Base-by-base conservation (phyloP, 345 rosid genomes). In the Raphanus raphanistrum region DNA sequence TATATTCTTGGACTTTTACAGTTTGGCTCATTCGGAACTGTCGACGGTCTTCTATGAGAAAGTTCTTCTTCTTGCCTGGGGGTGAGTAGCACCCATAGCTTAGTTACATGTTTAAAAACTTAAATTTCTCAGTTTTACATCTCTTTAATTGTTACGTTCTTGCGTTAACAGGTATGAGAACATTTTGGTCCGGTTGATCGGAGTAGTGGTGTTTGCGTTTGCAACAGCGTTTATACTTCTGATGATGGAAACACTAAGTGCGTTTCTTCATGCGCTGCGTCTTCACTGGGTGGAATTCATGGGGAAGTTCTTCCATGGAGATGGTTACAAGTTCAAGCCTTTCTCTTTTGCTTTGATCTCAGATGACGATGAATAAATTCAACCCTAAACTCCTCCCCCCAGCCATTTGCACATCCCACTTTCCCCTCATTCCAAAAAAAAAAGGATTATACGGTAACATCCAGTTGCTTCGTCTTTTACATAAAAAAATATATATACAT, bases 201-300 rank as follows among this genome's bases (percentile, higher is more conserved):
- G 99, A 68, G 71, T 94, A 68, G 92, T 84, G 7, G 93, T 92
- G 61, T 94, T 94, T 81, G 90, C 92, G 13, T 92, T 94, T 79
- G 98, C 99, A 25, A 94, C 99, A 16, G 90, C 90, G 27, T 94
- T 90, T 86, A 87, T 94, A 82, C 86, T 94, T 48, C 90, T 94
- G 32, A 88, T 92, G 94, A 94, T 94, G 98, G 99, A 94, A 86
- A 88, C 97, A 4, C 92, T 94, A 50, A 92, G 99, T 59, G 98
- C 99, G 29, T 94, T 94, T 84, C 88, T 94, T 10, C 99, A 94
- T 21, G 97, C 99, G 9, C 72, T 94, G 85, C 98, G 98, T 85
- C 99, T 94, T 72, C 99, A 94, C 67, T 92, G 99, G 99, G 96
- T 92, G 31, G 99, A 94, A 63, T 94, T 89, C 77, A 95, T 90